Percentiles rank a stretch among this genome's conserved stretches.
phyloP scores from a whole-genome alignment of 108 stramenopile species.

The Stephanodiscus minutulus region DNA sequence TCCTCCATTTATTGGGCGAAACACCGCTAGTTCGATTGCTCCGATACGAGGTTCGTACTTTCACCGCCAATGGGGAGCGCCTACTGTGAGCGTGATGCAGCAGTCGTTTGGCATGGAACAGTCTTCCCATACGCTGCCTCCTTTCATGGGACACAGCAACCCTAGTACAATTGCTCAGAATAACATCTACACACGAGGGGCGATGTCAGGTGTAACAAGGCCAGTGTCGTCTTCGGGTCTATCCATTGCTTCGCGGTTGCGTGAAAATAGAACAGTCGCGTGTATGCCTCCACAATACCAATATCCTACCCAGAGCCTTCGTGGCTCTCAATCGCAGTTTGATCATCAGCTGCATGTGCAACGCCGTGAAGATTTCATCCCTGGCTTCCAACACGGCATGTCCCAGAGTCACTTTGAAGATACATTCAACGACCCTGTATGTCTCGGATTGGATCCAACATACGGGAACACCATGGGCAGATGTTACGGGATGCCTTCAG shows the following conservation, averaged over 20 bases:
- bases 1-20: not conserved
- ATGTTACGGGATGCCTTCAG: not conserved
- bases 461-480: not conserved
- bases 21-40: not conserved
- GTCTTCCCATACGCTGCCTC: not conserved
- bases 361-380: not conserved
- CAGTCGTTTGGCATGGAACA: slow-evolving; percentile 11
- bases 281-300: not conserved
- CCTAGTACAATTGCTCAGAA: slow-evolving; percentile 1
- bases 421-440: not conserved
- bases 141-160: not conserved
- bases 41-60: not conserved
- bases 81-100: slow-evolving; percentile 5
- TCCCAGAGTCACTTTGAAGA: not conserved
- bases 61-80: not conserved
- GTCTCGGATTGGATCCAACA: slow-evolving; percentile 14
- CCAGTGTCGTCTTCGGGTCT: slow-evolving; percentile 6
- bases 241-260: slow-evolving; percentile 2
- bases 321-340: slow-evolving; percentile 6
- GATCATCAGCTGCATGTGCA: slow-evolving; percentile 2
- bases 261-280: slow-evolving; percentile 6
- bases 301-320: not conserved
- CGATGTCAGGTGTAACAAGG: not conserved
- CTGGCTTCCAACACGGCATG: not conserved
- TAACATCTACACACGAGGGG: not conserved